Evolutionary conservation across 495 filamentous ascomycete species (phyloP), one percentile per base, ranked within the genome.

Genomic region (Bathelium albidoporum): DNA sequence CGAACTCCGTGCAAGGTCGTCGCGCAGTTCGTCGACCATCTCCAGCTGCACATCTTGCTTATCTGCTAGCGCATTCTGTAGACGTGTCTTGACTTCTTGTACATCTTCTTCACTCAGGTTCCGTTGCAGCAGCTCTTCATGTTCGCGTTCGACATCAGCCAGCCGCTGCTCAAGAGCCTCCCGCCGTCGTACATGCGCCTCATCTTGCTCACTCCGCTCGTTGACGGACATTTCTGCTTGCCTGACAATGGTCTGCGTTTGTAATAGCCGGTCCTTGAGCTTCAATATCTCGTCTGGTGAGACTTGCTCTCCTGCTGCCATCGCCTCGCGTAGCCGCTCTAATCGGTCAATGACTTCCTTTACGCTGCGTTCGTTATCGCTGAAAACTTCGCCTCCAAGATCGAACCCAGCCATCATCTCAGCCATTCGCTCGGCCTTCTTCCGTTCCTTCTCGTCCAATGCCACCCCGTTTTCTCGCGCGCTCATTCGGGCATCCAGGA

Each of bases 351-450:
- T 91, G 62, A 90, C 84, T 61, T 86, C 82, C 69, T 89, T 84
- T 44, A 98, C 86, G 58, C 84, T 86, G 64, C 86, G 82, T 73
- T 97, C 94, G 69, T 96, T 96, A 39, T 90, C 88, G 45, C 89
- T 94, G 75, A 97, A 91, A 18, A 90, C 84, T 61, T 97, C 91
- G 24, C 85, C 87, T 41, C 89, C 91, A 34, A 97, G 82, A 71
- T 97, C 92, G 66, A 98, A 97, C 5, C 93, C 89, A 58, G 94
- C 93, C 93, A 98, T 96, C 94, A 98, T 98, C 83, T 96, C 90
- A 31, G 94, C 94, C 94, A 98, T 98, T 73, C 91, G 90, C 78
- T 97, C 94, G 5, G 90, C 89, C 80, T 97, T 98, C 80, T 91
- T 92, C 81, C 90, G 92, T 75, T 97, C 94, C 79, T 97, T 98